Evolutionary conservation across 169 alveolate genomes (phyloP).

Genomic region (Plasmodium yoelii): DNA sequence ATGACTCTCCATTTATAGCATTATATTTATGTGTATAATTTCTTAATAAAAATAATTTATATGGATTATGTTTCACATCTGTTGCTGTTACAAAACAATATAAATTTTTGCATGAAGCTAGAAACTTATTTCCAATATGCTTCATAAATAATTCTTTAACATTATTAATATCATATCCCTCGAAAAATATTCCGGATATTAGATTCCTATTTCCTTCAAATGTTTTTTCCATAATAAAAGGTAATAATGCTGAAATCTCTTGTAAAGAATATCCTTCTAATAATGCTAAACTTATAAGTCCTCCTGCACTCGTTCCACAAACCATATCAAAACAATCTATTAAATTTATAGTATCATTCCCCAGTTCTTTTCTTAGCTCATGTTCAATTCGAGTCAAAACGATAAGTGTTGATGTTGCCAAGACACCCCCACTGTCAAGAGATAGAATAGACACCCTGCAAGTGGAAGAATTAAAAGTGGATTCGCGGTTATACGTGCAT

Average conservation of each 20-base stretch:
- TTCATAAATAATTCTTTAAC: constrained; percentile 78
- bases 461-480: constrained; percentile 2
- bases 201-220: constrained; percentile 82
- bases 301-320: constrained; percentile 88
- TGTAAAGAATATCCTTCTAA: constrained; percentile 80
- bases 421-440: constrained; percentile 86
- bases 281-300: constrained; percentile 82
- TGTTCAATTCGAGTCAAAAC: constrained; percentile 80
- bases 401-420: constrained; percentile 83
- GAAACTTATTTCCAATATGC: constrained; percentile 79
- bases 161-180: constrained; percentile 76
- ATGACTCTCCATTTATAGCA: constrained; percentile 76
- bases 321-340: constrained; percentile 85
- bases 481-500: too few species aligned
- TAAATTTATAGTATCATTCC: constrained; percentile 77
- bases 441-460: constrained; percentile 83
- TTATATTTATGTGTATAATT: constrained; percentile 79
- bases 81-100: constrained; percentile 86
- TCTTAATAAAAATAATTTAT: constrained; percentile 82
- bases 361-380: constrained; percentile 78
- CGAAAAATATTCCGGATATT: constrained; percentile 86
- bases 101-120: constrained; percentile 70
- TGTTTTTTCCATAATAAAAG: constrained; percentile 70
- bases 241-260: constrained; percentile 79
- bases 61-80: constrained; percentile 84